Evolutionary conservation across 768 basidiomycete species (phyloP), one percentile per base, ranked within the genome.

Genomic region (Postia placenta): DNA sequence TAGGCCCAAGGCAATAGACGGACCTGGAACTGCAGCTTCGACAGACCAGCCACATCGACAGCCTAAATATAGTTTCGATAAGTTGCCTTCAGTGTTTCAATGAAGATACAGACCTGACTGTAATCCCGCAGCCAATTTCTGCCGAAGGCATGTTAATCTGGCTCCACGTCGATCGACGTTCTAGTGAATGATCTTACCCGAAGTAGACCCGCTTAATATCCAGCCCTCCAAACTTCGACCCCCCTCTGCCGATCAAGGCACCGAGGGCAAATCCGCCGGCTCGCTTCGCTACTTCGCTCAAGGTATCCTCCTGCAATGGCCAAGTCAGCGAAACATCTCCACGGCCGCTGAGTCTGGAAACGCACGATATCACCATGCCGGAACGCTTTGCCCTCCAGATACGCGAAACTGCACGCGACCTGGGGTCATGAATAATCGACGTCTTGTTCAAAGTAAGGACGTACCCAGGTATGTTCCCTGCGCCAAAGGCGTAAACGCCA

Each of bases 71-170:
- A n/a, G n/a, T n/a, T n/a, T n/a, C n/a, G n/a, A n/a, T n/a, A n/a
- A n/a, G n/a, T n/a, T n/a, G n/a, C n/a, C n/a, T n/a, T n/a, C n/a
- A n/a, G n/a, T n/a, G n/a, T n/a, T n/a, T n/a, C n/a, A 35, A 35
- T 12, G 22, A n/a, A n/a, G 19, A 33, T 19, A 26, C 63, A 35
- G 49, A 78, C 81, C 70, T 86, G 85, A 57, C 84, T 86, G 66
- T 92, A 94, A 68, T 94, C 92, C 33, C 92, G 74, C 28, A 94
- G 74, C 91, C 90, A 92, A 62, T 90, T 90, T 5, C 87, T 87
- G 55, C 26, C 39, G 9, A 24, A n/a, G n/a, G n/a, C n/a, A n/a
- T n/a, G n/a, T n/a, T n/a, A n/a, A n/a, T n/a, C n/a, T n/a, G n/a
- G n/a, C n/a, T n/a, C n/a, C n/a, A n/a, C n/a, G n/a, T n/a, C n/a